phyloP scores from a whole-genome alignment of 1,284 basidiomycete species.

The Afroboletus lepidellus region DNA sequence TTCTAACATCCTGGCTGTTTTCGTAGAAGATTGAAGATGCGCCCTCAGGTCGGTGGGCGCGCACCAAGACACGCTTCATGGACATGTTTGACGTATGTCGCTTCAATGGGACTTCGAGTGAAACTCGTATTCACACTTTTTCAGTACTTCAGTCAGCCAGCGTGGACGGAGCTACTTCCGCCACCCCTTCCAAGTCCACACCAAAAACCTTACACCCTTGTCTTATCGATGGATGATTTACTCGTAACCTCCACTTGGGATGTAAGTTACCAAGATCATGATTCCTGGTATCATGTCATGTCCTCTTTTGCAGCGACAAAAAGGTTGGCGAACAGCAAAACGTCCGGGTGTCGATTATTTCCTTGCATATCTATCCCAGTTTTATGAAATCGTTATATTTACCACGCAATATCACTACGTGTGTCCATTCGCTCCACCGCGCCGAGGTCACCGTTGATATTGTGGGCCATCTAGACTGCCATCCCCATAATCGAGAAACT shows the following conservation, averaged over 20 bases:
- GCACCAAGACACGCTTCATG: conserved; percentile 2
- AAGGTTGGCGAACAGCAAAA: conserved; percentile 85
- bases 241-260: conserved; percentile 93
- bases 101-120: conserved; percentile 36
- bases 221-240: conserved; percentile 91
- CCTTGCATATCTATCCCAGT: conserved; percentile 93
- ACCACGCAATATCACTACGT: conserved; percentile 91
- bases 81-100: conserved; percentile 63
- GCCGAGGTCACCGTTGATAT: neutral
- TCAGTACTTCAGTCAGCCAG: conserved; percentile 89
- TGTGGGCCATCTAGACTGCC: conserved; percentile 63
- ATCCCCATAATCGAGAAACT: conserved; percentile 90
- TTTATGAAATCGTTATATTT: conserved; percentile 97
- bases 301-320: conserved; percentile 56
- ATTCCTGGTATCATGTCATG: neutral
- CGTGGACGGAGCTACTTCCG: conserved; percentile 90
- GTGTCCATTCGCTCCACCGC: conserved; percentile 32
- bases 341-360: conserved; percentile 98
- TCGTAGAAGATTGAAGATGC: conserved; percentile 52
- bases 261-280: conserved; percentile 50
- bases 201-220: conserved; percentile 88
- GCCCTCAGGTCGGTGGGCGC: neutral
- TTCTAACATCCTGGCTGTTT: conserved; percentile 16
- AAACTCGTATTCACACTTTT: neutral
- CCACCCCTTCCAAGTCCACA: conserved; percentile 83